Conservation (phyloP, 192 early-diverging fungal genomes). For the Gigaspora rosea region DNA sequence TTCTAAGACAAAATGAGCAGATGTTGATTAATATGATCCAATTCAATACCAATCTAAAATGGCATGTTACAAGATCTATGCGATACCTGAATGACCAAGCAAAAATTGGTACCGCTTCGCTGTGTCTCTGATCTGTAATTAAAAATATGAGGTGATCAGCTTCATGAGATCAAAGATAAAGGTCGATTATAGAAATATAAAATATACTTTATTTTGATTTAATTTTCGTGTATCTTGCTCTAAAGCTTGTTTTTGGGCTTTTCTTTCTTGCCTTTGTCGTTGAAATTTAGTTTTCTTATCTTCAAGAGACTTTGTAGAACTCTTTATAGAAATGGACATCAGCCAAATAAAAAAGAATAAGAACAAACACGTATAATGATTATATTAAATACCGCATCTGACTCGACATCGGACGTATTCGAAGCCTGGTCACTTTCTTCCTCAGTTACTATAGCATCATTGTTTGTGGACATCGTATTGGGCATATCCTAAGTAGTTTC, state of each 20-base stretch:
- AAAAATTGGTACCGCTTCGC: conserved; percentile 70
- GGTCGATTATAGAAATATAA: neutral
- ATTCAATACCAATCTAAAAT: neutral
- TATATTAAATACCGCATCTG: too few species aligned
- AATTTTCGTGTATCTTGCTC: neutral
- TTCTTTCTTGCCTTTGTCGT: neutral
- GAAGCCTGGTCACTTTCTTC: too few species aligned
- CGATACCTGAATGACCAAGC: conserved; percentile 51
- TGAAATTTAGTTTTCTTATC: neutral
- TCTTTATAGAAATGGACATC: neutral
- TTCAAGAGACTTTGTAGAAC: neutral
- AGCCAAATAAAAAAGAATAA: too few species aligned
- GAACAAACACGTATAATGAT: too few species aligned
- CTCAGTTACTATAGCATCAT: too few species aligned
- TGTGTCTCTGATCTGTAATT: conserved; percentile 52
- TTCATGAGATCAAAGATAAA: neutral
- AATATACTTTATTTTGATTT: neutral
- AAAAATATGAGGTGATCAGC: neutral
- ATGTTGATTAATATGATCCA: neutral
- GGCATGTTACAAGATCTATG: neutral
- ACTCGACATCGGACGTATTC: too few species aligned
- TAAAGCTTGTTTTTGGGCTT: conserved; percentile 9
- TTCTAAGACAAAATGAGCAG: conserved; percentile 33
- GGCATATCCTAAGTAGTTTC: too few species aligned
- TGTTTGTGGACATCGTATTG: too few species aligned